phyloP scores from a whole-genome alignment of 2,329 filamentous ascomycete species.

The Pseudogymnoascus sp. region DNA sequence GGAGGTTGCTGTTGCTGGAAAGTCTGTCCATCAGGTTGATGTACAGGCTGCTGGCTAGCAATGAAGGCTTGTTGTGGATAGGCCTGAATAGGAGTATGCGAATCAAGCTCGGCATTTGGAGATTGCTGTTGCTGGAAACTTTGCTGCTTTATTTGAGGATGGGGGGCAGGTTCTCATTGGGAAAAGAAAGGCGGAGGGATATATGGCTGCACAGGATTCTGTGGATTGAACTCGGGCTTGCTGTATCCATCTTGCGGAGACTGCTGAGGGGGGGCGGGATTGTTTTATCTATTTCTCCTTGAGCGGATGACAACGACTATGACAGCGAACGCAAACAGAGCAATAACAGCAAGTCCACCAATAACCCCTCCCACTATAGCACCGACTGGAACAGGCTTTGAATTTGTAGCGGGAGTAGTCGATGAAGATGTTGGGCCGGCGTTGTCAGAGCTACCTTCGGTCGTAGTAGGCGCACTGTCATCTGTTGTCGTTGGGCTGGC shows the following conservation, averaged over 20 bases:
- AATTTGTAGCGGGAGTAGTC: not conserved
- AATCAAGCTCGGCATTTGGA: not conserved
- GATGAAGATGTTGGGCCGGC: not conserved
- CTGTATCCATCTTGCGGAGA: not conserved
- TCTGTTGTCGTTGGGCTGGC: not conserved
- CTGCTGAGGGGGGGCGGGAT: not conserved
- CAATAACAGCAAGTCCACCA: not conserved
- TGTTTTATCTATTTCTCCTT: not conserved
- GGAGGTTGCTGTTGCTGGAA: not conserved
- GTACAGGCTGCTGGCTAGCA: not conserved
- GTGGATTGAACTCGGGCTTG: not conserved
- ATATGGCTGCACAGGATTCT: not conserved
- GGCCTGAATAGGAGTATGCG: not conserved
- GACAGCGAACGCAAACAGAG: not conserved
- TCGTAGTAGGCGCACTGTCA: no score
- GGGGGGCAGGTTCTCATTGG: not conserved
- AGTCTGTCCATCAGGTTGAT: not conserved
- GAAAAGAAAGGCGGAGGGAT: not conserved
- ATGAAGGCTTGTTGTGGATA: not conserved
- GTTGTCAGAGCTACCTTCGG: no score
- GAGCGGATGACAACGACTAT: not conserved
- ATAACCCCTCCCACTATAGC: not conserved
- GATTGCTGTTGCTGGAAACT: not conserved
- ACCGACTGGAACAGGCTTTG: not conserved
- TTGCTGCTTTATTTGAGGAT: not conserved